Conservation (phyloP, 176 grass and related monocot genomes). For the Aegilops tauschii region DNA sequence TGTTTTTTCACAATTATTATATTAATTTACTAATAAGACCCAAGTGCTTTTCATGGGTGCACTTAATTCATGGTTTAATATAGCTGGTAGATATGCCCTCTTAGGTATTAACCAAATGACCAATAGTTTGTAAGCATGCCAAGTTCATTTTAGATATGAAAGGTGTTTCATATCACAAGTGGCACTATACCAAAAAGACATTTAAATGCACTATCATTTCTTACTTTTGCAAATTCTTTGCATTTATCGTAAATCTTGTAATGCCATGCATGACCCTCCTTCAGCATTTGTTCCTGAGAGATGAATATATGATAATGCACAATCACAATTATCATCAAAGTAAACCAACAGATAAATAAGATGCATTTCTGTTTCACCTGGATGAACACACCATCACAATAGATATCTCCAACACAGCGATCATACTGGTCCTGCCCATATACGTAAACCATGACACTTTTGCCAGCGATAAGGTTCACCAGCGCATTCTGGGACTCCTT, state of each 20-base stretch:
- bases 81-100: not conserved
- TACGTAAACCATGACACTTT: conserved; percentile 34
- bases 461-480: conserved; percentile 39
- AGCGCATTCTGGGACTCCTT: conserved; percentile 45
- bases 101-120: not conserved
- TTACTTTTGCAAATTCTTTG: conserved; percentile 33
- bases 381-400: conserved; percentile 49
- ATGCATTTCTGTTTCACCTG: conserved; percentile 37
- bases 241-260: conserved; percentile 23
- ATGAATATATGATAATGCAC: not conserved
- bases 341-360: not conserved
- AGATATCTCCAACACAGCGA: conserved; percentile 46
- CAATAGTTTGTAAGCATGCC: not conserved
- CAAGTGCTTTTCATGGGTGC: not conserved
- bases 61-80: not conserved
- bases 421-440: conserved; percentile 39
- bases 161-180: not conserved
- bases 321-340: not conserved
- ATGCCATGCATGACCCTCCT: conserved; percentile 27
- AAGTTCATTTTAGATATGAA: not conserved
- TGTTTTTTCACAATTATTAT: not conserved
- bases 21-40: not conserved
- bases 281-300: conserved; percentile 26
- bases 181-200: not conserved
- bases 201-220: not conserved